A percentile compares a stretch with the other conserved stretches of the same genome.
Conservation (phyloP, 2,329 filamentous ascomycete genomes). For the Piedraia hortae region DNA sequence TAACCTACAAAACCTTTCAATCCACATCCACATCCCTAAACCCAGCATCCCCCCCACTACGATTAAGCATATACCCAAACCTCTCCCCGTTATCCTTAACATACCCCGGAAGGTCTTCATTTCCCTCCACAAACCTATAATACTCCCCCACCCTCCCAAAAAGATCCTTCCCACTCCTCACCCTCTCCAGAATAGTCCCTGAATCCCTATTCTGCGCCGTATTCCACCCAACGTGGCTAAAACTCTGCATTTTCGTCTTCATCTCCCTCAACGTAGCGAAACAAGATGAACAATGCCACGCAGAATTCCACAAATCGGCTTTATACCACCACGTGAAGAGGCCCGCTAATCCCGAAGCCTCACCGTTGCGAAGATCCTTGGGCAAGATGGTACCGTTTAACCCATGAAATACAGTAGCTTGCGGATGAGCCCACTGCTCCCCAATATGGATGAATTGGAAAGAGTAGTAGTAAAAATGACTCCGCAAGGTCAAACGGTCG, state of each 20-base stretch:
- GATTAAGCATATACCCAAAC: slow-evolving; percentile 16
- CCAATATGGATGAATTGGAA: slow-evolving; percentile 10
- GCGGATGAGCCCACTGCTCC: slow-evolving; percentile 27
- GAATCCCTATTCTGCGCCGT: slow-evolving; percentile 20
- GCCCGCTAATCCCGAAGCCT: slow-evolving; percentile 8
- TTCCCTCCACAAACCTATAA: slow-evolving; percentile 23
- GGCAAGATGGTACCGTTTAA: slow-evolving; percentile 23
- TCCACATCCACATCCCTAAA: slow-evolving; percentile 8
- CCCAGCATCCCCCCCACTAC: slow-evolving; percentile 15
- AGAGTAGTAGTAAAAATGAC: slow-evolving; percentile 9
- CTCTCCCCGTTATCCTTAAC: slow-evolving; percentile 13
- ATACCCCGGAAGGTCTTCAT: slow-evolving; percentile 25
- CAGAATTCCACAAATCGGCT: slow-evolving; percentile 22
- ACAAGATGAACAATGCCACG: slow-evolving; percentile 36
- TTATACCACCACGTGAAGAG: slow-evolving; percentile 14
- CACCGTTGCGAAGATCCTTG: slow-evolving; percentile 24
- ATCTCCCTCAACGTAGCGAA: slow-evolving; percentile 29
- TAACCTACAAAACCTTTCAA: background rate
- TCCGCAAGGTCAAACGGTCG: slow-evolving; percentile 7
- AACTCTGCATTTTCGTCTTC: slow-evolving; percentile 27
- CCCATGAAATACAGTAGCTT: slow-evolving; percentile 29
- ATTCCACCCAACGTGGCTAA: slow-evolving; percentile 28
- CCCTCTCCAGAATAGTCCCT: slow-evolving; percentile 22
- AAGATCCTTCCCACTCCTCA: slow-evolving; percentile 26
- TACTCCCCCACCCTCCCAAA: slow-evolving; percentile 24